A percentile compares a stretch with the other conserved stretches of the same genome.
Evolutionary conservation across 2,329 filamentous ascomycete genomes (phyloP).

Genomic region (Westerdykella aurantiaca): DNA sequence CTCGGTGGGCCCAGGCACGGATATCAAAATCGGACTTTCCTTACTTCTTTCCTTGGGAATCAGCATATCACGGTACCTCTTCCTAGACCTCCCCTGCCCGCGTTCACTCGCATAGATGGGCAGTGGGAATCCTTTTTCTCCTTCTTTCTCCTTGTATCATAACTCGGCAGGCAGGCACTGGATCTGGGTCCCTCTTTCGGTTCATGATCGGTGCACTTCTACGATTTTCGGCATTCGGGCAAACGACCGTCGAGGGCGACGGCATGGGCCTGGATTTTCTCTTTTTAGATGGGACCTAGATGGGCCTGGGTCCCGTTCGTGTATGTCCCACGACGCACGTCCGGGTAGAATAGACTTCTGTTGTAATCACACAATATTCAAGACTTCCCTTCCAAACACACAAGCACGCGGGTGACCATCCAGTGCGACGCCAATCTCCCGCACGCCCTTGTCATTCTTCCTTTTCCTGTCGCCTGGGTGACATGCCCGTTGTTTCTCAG

Average conservation of each 20-base stretch:
- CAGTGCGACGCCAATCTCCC: no score
- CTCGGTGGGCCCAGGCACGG: conserved; percentile 36
- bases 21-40: conserved; percentile 37
- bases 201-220: conserved; percentile 17
- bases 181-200: conserved; percentile 9
- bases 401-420: no score
- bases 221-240: no score
- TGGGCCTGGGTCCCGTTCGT: conserved; percentile 27
- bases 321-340: conserved; percentile 30
- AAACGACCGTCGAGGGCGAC: conserved; percentile 22
- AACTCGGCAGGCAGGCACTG: conserved; percentile 26
- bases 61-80: conserved; percentile 31
- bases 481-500: background rate
- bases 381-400: conserved; percentile 13
- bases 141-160: conserved; percentile 27
- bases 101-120: conserved; percentile 25
- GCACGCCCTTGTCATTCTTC: no score
- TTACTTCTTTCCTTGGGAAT: conserved; percentile 18
- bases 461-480: background rate
- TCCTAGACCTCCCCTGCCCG: conserved; percentile 24
- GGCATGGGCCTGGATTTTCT: conserved; percentile 22
- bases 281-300: conserved; percentile 22
- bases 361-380: conserved; percentile 28
- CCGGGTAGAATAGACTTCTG: conserved; percentile 27
- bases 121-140: no score